Percentiles rank a stretch among this genome's conserved stretches.
phyloP scores from a whole-genome alignment of 768 basidiomycete species.

The Pleurotus tuber-regium region DNA sequence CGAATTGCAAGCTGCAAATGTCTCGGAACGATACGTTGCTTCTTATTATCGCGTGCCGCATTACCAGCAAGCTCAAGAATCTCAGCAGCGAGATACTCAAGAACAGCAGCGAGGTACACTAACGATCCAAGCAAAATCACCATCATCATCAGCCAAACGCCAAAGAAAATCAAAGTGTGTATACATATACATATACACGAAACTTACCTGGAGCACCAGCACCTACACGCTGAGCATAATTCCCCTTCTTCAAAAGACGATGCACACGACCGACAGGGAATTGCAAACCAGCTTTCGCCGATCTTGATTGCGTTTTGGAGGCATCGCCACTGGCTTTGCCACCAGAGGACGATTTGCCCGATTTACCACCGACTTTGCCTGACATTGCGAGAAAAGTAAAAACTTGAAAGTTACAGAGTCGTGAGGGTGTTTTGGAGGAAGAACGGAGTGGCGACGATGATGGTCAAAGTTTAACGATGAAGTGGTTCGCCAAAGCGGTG shows the following conservation, averaged over 20 bases:
- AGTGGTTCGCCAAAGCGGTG: background rate
- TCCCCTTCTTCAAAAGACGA: slow-evolving; percentile 83
- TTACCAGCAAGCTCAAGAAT: slow-evolving; percentile 92
- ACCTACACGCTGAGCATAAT: slow-evolving; percentile 86
- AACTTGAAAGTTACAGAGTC: background rate
- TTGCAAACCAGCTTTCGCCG: slow-evolving; percentile 72
- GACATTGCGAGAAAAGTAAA: slow-evolving; percentile 36
- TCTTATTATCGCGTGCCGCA: slow-evolving; percentile 81
- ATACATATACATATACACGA: too few species aligned
- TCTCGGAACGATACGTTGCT: slow-evolving; percentile 92
- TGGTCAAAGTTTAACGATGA: slow-evolving; percentile 9
- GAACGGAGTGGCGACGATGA: slow-evolving; percentile 13
- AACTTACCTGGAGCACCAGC: slow-evolving; percentile 78
- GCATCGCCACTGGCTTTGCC: slow-evolving; percentile 48
- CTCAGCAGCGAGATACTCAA: slow-evolving; percentile 91
- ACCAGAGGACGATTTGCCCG: slow-evolving; percentile 31
- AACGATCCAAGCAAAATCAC: slow-evolving; percentile 1
- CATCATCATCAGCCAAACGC: background rate
- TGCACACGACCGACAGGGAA: slow-evolving; percentile 94
- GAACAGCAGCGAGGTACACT: slow-evolving; percentile 90
- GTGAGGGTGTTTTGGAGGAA: slow-evolving; percentile 8
- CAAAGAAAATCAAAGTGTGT: too few species aligned
- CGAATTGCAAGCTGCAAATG: slow-evolving; percentile 92
- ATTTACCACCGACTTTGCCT: slow-evolving; percentile 26
- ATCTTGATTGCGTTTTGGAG: slow-evolving; percentile 64